Evolutionary conservation across 306 rosid species (phyloP).

Genomic region (Lathyrus oleraceus): DNA sequence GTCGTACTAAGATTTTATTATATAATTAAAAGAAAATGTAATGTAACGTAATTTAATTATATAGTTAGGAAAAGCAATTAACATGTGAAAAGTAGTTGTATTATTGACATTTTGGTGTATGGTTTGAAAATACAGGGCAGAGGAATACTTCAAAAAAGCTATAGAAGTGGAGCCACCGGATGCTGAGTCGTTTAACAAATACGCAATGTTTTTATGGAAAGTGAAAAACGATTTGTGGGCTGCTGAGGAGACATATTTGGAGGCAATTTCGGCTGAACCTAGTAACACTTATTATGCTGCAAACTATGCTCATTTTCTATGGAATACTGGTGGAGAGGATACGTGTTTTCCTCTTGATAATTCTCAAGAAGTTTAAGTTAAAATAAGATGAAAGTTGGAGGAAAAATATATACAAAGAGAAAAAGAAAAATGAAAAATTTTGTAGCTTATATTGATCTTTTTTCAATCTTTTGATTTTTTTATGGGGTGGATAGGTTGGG

Average conservation of each 20-base stretch:
- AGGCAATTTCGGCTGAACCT: conserved; percentile 82
- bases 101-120: conserved; percentile 11
- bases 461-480: conserved; percentile 23
- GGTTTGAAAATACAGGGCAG: conserved; percentile 66
- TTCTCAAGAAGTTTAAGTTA: conserved; percentile 44
- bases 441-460: conserved; percentile 36
- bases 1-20: neutral
- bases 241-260: conserved; percentile 84
- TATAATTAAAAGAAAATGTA: neutral
- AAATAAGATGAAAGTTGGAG: neutral
- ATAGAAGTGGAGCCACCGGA: conserved; percentile 60
- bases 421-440: conserved; percentile 11
- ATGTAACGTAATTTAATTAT: neutral
- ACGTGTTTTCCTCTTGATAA: conserved; percentile 79
- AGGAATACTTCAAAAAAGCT: conserved; percentile 82
- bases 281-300: conserved; percentile 72
- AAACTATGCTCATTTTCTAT: conserved; percentile 85
- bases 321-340: conserved; percentile 95
- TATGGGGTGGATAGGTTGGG: neutral
- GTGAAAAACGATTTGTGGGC: conserved; percentile 79
- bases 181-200: conserved; percentile 78
- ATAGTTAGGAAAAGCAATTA: neutral
- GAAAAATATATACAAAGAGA: neutral
- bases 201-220: conserved; percentile 82
- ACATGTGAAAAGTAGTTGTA: conserved; percentile 41